Base-by-base conservation (phyloP, 2,329 filamentous ascomycete genomes). In the Allantophomopsis cytisporea region DNA sequence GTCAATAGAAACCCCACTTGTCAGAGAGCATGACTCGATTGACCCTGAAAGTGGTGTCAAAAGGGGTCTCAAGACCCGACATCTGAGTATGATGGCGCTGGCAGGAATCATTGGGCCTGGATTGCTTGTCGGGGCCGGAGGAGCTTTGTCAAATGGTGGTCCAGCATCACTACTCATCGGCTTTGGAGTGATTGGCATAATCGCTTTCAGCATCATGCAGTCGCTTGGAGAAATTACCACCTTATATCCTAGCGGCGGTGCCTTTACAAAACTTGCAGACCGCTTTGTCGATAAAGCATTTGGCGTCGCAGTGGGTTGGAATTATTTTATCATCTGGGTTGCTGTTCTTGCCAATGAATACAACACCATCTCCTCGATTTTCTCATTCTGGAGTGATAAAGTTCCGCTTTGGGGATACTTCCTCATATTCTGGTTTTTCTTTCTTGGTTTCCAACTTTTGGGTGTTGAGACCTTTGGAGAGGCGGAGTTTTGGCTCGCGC, bases 401-500 rank as follows among this genome's bases (percentile, higher is more conserved):
- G 18, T 66, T 36, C 81, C 68, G 42, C 61, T 69, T 54, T 84
- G 63, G 78, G 79, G 63, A 44, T 86, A 67, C 53, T 83, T 85
- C 44, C 62, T 79, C 23, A 68, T 85, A 16, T 76, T 85, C 48
- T 84, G 80, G 74, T 69, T 75, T 13, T 59, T 76, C 0, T 81
- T 86, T 45, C 64, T 77, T 1, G 64, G 61, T 0, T 73, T 85
- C 43, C 82, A 86, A 51, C 65, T 86, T 30, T 63, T 84, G 1
- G 80, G 80, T 1, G 76, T 87, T 2, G 74, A 77, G 48, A 73
- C 77, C 3, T 87, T 85, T 53, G 82, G 82, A 14, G 82, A 87
- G 52, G 74, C 80, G 12, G 82, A 87, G 52, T 85, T 85, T 52
- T 85, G 80, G 80, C 65, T 70, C 43, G 78, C 81, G 1, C 66